Percentiles rank a stretch among this genome's conserved stretches.
These are phyloP conservation scores for Cucurbita ficifolia DNA, from an alignment of 306 rosid species.

Conservation along the genomic window DNA sequence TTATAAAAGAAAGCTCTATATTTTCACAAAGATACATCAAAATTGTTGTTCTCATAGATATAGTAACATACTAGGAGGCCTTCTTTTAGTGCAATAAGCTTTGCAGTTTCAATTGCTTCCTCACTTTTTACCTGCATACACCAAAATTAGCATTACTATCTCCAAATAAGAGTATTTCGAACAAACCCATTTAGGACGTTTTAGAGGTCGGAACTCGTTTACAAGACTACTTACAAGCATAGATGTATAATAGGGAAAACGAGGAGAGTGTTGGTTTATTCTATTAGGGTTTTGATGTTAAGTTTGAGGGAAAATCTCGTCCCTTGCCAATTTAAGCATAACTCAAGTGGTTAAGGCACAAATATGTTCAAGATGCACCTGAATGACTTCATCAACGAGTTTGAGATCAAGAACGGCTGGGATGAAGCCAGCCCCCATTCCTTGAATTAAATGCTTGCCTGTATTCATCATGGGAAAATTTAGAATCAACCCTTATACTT, in stretches of 20 bases:
- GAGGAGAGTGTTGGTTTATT: too few relatives aligned
- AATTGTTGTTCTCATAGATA: background rate
- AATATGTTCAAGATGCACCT: conserved; percentile 18
- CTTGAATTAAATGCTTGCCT: conserved; percentile 68
- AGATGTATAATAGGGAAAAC: too few relatives aligned
- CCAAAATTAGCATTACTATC: background rate
- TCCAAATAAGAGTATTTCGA: background rate
- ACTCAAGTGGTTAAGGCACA: background rate
- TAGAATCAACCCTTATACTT: too few relatives aligned
- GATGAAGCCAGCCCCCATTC: conserved; percentile 51
- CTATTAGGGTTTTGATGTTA: too few relatives aligned
- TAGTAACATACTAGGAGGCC: conserved; percentile 47
- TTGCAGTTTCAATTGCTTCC: conserved; percentile 65
- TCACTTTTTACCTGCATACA: conserved; percentile 36
- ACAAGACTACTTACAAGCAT: too few relatives aligned
- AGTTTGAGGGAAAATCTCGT: too few relatives aligned
- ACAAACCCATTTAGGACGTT: too few relatives aligned
- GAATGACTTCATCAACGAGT: conserved; percentile 50
- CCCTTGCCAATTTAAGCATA: too few relatives aligned
- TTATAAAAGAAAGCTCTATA: background rate
- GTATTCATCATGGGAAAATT: background rate
- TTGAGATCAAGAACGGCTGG: conserved; percentile 35
- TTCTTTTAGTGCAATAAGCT: conserved; percentile 57
- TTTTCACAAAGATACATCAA: background rate
- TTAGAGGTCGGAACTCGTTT: too few relatives aligned